These are phyloP conservation scores for Pythium dissimile DNA, from an alignment of 352 stramenopile species.

Conservation along the genomic window DNA sequence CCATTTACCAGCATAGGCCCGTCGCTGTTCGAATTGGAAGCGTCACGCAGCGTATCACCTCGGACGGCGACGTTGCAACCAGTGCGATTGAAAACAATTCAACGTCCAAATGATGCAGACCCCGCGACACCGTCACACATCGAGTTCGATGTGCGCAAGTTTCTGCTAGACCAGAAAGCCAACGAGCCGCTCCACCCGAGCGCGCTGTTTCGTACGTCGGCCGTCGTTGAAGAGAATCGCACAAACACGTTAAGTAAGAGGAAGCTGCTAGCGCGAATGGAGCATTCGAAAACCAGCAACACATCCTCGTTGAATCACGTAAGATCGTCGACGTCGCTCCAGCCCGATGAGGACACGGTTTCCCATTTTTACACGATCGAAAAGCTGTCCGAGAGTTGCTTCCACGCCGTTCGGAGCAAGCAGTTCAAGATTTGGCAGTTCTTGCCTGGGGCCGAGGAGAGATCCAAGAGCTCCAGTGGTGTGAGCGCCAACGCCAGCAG, in stretches of 20 bases:
- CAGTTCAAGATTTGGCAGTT: constrained; percentile 74
- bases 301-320: too few relatives aligned
- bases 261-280: constrained; percentile 41
- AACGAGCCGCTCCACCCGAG: constrained; percentile 50
- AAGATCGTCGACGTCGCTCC: constrained; percentile 8
- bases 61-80: constrained; percentile 5
- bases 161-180: constrained; percentile 60
- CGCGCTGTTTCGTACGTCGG: constrained; percentile 47
- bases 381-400: constrained; percentile 63
- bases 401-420: constrained; percentile 63
- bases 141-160: constrained; percentile 64
- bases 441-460: constrained; percentile 54
- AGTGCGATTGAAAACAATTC: background rate
- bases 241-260: constrained; percentile 18
- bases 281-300: background rate
- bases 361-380: constrained; percentile 82
- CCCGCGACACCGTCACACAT: background rate
- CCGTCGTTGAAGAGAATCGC: constrained; percentile 5
- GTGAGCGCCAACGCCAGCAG: constrained; percentile 28
- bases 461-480: constrained; percentile 44
- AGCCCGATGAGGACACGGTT: constrained; percentile 28
- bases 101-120: background rate
- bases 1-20: constrained; percentile 42
- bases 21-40: constrained; percentile 29
- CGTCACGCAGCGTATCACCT: constrained; percentile 1